Evolutionary conservation across 2,329 filamentous ascomycete genomes (phyloP), one percentile per base, ranked within the genome.

Genomic region (Claviceps pazoutovae): DNA sequence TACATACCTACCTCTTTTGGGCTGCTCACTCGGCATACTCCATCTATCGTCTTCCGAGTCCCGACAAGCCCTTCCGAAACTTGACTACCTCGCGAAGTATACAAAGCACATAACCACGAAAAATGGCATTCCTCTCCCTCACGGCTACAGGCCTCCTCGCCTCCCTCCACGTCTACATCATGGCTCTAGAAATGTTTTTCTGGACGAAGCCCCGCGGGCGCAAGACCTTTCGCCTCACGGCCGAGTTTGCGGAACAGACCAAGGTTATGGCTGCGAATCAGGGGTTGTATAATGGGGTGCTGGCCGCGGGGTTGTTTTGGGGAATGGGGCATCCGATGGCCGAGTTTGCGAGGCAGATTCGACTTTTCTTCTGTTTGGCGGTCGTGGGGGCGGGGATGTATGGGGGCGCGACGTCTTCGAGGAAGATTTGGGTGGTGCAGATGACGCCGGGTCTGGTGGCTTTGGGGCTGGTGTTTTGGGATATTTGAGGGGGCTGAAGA

Each of bases 281-380:
- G 58, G 74, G 74, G 19, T 64, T 76, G 5, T 76, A 76, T 63
- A 76, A 76, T 58, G 73, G 74, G 43, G 74, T 76, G 51, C 64
- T 76, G n/a, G 69, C 72, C 3, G 72, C 72, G 1, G 74, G 74
- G 0, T 60, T 76, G 2, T 53, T 63, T 26, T 76, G 74, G 74
- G 67, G 69, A 3, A 55, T 75, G n/a, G n/a, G 63, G 3, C 72
- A 76, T 57, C 71, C 73, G 1, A 64, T 66, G 5, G 51, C 62
- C 6, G 67, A 62, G 39, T 69, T 76, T 53, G 67, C 65, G 16
- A 56, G 51, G 3, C 70, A 76, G 61, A 63, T 76, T 48, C 62
- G 65, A 42, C 54, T 73, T n/a, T 76, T 76, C 58, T 75, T 75
- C 62, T 62, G 71, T 21, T 65, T 67, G 1, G 73, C 69, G 51